Evolutionary conservation across 768 basidiomycete species (phyloP).

Genomic region (Leccinum variicolor): DNA sequence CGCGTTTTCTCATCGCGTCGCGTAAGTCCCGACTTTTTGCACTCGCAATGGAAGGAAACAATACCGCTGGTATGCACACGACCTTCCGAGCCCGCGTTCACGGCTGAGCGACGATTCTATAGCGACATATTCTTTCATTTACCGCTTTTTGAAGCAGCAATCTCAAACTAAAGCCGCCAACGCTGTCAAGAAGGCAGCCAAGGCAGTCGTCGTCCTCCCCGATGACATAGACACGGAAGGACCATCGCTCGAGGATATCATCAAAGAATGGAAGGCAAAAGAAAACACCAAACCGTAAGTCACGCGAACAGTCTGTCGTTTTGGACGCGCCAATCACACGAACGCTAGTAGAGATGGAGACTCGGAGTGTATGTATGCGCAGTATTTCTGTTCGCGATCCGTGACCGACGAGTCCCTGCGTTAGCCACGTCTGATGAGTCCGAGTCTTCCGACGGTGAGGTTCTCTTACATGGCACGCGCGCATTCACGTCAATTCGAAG

Average conservation of each 20-base stretch:
- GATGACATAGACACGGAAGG: conserved; percentile 47
- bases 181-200: conserved; percentile 72
- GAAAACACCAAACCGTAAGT: conserved; percentile 32
- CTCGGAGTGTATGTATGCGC: conserved; percentile 23
- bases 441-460: conserved; percentile 26
- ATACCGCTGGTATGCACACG: conserved; percentile 31
- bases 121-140: conserved; percentile 77
- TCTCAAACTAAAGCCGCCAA: conserved; percentile 69
- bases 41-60: conserved; percentile 42
- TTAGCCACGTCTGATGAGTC: conserved; percentile 23
- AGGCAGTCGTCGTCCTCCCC: conserved; percentile 56
- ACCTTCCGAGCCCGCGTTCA: conserved; percentile 1
- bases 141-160: conserved; percentile 66
- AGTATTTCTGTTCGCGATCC: not conserved
- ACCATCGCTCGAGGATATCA: conserved; percentile 60
- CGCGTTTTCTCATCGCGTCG: not conserved
- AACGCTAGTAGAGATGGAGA: conserved; percentile 8
- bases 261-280: conserved; percentile 58
- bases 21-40: not conserved
- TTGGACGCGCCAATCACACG: conserved; percentile 5
- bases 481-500: not conserved
- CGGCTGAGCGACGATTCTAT: conserved; percentile 7
- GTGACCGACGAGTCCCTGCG: conserved; percentile 7
- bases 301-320: not conserved
- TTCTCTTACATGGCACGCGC: not conserved